phyloP scores from a whole-genome alignment of 73 alveolate species.

The Tetrahymena elliotti region DNA sequence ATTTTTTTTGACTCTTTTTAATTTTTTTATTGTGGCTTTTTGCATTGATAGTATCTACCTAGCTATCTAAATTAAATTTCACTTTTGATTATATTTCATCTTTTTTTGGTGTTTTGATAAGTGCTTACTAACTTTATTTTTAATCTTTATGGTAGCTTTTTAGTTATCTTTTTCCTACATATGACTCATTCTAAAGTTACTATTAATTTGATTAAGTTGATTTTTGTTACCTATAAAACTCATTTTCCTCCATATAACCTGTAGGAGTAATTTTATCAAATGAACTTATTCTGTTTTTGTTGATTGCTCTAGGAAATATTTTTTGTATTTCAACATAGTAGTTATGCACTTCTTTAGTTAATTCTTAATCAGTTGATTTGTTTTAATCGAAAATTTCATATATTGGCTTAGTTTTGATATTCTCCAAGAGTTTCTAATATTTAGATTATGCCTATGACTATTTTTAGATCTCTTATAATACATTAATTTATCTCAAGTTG shows the following conservation, averaged over 20 bases:
- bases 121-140: not conserved
- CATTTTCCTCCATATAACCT: not conserved
- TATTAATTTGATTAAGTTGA: not conserved
- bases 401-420: not conserved
- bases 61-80: no score
- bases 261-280: not conserved
- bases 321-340: not conserved
- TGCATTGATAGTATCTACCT: not conserved
- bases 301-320: not conserved
- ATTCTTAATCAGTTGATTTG: not conserved
- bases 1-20: not conserved
- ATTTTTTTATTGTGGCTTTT: not conserved
- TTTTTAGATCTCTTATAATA: not conserved
- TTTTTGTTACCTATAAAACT: not conserved
- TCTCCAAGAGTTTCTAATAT: not conserved
- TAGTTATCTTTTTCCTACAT: not conserved
- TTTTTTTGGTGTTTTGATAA: not conserved
- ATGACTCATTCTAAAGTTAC: not conserved
- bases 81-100: not conserved
- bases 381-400: not conserved
- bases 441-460: not conserved
- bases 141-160: not conserved
- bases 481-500: not conserved
- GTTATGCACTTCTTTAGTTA: not conserved
- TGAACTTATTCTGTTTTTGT: not conserved